Evolutionary conservation across 2,329 filamentous ascomycete genomes (phyloP), one percentile per base, ranked within the genome.

Genomic region (Colletotrichum scovillei): DNA sequence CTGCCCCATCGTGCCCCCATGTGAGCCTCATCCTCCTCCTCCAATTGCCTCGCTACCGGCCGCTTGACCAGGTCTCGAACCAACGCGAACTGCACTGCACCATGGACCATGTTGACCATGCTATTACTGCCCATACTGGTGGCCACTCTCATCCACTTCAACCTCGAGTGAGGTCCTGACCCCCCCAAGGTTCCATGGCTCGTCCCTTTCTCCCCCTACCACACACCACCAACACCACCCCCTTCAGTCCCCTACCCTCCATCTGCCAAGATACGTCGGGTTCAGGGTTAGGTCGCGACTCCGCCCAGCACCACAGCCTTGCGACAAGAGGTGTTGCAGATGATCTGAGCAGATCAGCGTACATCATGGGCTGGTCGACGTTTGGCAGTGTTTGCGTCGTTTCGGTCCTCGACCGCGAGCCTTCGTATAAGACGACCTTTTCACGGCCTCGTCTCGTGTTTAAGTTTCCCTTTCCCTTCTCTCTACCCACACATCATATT

Each of bases 241-340:
- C 55, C 46, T 53, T 69, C 59, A 22, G 59, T 64, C 26, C 62
- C 46, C 53, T 58, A 52, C 66, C 66, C 55, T 69, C 56, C 55
- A 60, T 38, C 60, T 49, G 70, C 70, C 70, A 73, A 73, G 70
- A 56, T 42, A 46, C 16, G 32, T 55, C 49, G 62, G 70, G 70
- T 38, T 69, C 70, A 73, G 60, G 59, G 59, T 52, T 24, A 70
- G 67, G 70, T 65, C 67, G 59, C 59, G 59, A 65, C 70, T 73
- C 70, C 67, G 67, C 53, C 60, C 55, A 73, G 67, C 46, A 74
- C 56, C 72, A 63, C 67, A 74, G 70, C 73, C 71, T 69, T 75
- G 73, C 70, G 71, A 75, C 73, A 64, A 67, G 70, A 74, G 64
- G 58, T 63, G 73, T 75, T 75, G 73, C 73, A 75, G 73, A 71